Base-by-base conservation (phyloP, 2,329 filamentous ascomycete species). In the Aspergillus quadrilineatus region DNA sequence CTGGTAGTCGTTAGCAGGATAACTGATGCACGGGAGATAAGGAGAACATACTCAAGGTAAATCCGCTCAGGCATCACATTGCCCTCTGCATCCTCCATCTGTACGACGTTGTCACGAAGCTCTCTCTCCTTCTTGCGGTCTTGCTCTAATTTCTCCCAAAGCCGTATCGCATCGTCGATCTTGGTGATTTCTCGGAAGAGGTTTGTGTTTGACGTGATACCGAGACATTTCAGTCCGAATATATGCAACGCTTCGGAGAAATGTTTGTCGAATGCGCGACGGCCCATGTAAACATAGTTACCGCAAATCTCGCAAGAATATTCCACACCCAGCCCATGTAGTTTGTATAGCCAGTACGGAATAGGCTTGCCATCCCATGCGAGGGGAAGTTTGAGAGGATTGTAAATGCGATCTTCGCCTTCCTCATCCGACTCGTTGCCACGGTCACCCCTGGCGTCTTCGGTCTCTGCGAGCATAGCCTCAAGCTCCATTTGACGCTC, bases 41-140 rank as follows among this genome's bases (percentile, higher is more conserved):
- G 49, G 30, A 39, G 15, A 29, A 74, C 75, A 50, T 71, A 77
- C 75, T 99, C 94, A 63, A 92, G 87, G 74, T 97, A 99, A 53
- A 99, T 93, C 81, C 96, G 96, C 78, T 97, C 92, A 0, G 95
- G 94, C 94, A 99, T 99, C 56, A 99, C 94, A 68, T 99, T 97
- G 46, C 94, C 94, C 71, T 96, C 90, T 0, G 86, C 89, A 73
- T 99, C 94, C 80, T 99, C 94, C 94, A 99, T 99, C 80, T 99
- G 92, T 49, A 97, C 90, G 8, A 99, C 85, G 58, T 89, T 90
- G 39, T 93, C 91, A 44, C 89, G 88, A 60, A 88, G 86, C 0
- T 88, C 80, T 71, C 86, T 88, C 61, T 86, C 85, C 73, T 85
- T 88, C 80, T 89, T 91, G 75, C 89, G 88, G 64, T 96, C 92